Evolutionary conservation across 2,329 filamentous ascomycete genomes (phyloP).

Genomic region (Alternaria infectoria): DNA sequence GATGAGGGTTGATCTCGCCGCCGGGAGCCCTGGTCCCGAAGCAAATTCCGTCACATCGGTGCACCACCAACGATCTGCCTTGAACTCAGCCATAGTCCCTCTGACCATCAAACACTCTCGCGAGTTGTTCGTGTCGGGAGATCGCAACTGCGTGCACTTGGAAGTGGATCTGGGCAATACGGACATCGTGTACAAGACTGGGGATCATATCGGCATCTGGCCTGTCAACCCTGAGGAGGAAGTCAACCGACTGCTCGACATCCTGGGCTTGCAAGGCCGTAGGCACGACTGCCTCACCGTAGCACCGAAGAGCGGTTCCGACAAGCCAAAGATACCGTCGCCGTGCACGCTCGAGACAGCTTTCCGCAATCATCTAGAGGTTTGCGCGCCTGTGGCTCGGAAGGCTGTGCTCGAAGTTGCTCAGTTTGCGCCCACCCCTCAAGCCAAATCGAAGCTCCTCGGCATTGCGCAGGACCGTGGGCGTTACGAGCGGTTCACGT

Average conservation of each 20-base stretch:
- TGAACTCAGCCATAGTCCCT: conserved; percentile 41
- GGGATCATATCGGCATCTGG: conserved; percentile 53
- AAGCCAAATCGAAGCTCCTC: conserved; percentile 40
- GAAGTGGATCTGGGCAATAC: conserved; percentile 48
- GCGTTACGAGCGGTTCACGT: conserved; percentile 40
- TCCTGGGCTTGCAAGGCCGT: conserved; percentile 31
- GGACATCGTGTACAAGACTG: conserved; percentile 52
- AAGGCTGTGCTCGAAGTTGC: conserved; percentile 48
- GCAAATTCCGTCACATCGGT: conserved; percentile 29
- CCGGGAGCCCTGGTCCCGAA: conserved; percentile 13
- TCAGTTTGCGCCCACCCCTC: conserved; percentile 48
- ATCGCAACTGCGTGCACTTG: conserved; percentile 52
- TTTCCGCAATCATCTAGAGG: conserved; percentile 57
- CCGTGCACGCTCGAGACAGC: conserved; percentile 50
- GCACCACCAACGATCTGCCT: conserved; percentile 35
- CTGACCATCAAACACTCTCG: conserved; percentile 39
- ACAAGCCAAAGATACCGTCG: conserved; percentile 49
- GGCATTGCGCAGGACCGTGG: conserved; percentile 42
- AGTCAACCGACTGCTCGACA: conserved; percentile 41
- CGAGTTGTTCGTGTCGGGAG: conserved; percentile 45
- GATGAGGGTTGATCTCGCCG: conserved; percentile 29
- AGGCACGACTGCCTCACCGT: conserved; percentile 35
- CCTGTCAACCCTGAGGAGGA: conserved; percentile 50
- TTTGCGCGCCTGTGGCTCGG: conserved; percentile 51
- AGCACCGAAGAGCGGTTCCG: conserved; percentile 31